These are phyloP conservation scores for Albugo laibachii DNA, from an alignment of 352 stramenopile genomes.

Conservation along the genomic window DNA sequence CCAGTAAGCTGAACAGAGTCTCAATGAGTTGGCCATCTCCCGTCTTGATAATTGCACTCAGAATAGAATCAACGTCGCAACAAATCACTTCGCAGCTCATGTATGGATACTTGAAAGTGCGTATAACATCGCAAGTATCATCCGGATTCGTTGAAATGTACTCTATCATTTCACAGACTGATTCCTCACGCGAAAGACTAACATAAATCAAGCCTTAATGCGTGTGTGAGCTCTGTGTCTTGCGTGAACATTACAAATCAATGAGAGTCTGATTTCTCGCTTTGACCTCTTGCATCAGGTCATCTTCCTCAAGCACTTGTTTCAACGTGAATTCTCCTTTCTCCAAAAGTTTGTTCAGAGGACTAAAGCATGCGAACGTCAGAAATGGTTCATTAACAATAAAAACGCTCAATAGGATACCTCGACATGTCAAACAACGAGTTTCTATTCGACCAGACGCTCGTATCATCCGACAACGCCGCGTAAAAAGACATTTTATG, in stretches of 20 bases:
- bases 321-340: slow-evolving; percentile 84
- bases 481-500: slow-evolving; percentile 25
- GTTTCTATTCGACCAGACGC: slow-evolving; percentile 63
- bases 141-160: slow-evolving; percentile 44
- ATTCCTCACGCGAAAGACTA: slow-evolving; percentile 46
- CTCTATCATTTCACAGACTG: slow-evolving; percentile 53
- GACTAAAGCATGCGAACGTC: slow-evolving; percentile 15
- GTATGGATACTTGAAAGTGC: slow-evolving; percentile 87
- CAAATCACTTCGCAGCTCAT: slow-evolving; percentile 96
- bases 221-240: not conserved
- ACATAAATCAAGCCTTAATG: not conserved
- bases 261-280: slow-evolving; percentile 88
- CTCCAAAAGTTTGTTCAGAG: slow-evolving; percentile 90
- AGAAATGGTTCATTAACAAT: not conserved
- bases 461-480: slow-evolving; percentile 56
- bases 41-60: slow-evolving; percentile 70
- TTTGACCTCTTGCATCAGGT: slow-evolving; percentile 95
- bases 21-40: slow-evolving; percentile 60
- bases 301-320: slow-evolving; percentile 90
- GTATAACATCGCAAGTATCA: slow-evolving; percentile 29
- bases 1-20: slow-evolving; percentile 84
- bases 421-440: slow-evolving; percentile 81
- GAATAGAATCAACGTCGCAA: slow-evolving; percentile 89
- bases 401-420: slow-evolving; percentile 3
- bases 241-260: slow-evolving; percentile 62